Base-by-base conservation (phyloP, 345 rosid species). In the Microcos paniculata region DNA sequence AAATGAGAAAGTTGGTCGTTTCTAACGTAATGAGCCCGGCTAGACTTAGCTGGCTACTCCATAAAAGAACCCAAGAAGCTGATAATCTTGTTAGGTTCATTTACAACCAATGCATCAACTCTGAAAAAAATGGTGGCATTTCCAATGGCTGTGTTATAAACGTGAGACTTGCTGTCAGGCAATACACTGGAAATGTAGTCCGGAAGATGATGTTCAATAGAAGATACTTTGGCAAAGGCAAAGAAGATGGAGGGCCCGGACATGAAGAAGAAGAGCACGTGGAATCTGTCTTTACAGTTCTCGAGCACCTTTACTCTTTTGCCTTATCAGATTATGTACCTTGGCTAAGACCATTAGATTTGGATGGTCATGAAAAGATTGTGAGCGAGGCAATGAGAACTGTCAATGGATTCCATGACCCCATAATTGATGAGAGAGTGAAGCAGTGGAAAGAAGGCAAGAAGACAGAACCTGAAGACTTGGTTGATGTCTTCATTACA, bases 61-160 rank as follows among this genome's bases (percentile, higher is more conserved):
- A 74, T n/a, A 74, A 83, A 3, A 80, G 92, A 82, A 70, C 77
- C 53, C 76, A 80, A 18, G 89, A 88, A 80, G 88, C 88, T 1
- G 85, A 86, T 62, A 84, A 86, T 57, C 87, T 88, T 13, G 40
- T 85, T 8, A 78, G 71, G 58, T 80, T 83, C 59, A 69, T 87
- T 33, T 68, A 75, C 76, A 85, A 86, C 38, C 79, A 80, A 53
- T 82, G 81, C 78, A 61, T 45, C 55, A 28, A 26, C 13, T 1
- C 13, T 24, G 55, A 66, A 66, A 46, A 14, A 1, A 4, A 13
- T 38, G 1, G 1, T 38, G 49, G 0, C 23, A 18, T 19, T 31
- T 2, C 65, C 52, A 23, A 42, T 65, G 52, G 33, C 1, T 14
- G 30, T 23, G 52, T 65, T 23, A 38, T 63, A 63, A 21, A 63